Conservation (phyloP, 371 early-diverging fungal species). For the Funneliformis caledonium region DNA sequence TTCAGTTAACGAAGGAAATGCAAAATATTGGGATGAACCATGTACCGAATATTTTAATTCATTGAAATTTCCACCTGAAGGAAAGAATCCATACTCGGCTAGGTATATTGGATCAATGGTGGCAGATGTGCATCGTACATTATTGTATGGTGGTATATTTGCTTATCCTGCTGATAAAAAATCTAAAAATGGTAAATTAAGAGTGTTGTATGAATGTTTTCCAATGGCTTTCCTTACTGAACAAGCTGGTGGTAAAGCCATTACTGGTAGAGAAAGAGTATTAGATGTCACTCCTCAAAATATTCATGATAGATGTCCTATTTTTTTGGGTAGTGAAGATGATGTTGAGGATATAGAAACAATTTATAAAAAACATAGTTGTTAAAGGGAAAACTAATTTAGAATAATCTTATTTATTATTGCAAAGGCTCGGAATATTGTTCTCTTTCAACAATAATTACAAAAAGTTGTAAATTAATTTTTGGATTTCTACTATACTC, state of each 20-base stretch:
- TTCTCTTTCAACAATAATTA: too few species aligned
- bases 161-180: constrained; percentile 87
- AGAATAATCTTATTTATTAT: too few species aligned
- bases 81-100: constrained; percentile 90
- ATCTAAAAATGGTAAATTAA: constrained; percentile 91
- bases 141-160: constrained; percentile 93
- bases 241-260: constrained; percentile 94
- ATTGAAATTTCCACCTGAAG: constrained; percentile 76
- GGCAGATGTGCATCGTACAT: constrained; percentile 97
- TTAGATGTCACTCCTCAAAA: constrained; percentile 86
- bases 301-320: constrained; percentile 92
- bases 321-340: constrained; percentile 89
- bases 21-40: constrained; percentile 88
- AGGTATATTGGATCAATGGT: constrained; percentile 99
- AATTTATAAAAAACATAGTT: constrained; percentile 47
- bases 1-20: constrained; percentile 98
- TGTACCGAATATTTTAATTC: constrained; percentile 88
- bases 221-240: constrained; percentile 96
- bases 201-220: constrained; percentile 97
- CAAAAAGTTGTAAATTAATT: too few species aligned
- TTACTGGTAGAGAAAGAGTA: constrained; percentile 82
- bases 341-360: constrained; percentile 87
- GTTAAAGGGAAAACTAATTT: too few species aligned
- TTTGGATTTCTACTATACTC: too few species aligned
- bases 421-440: too few species aligned